Evolutionary conservation across 257 asterid species (phyloP).

Genomic region (Plantago ovata): DNA sequence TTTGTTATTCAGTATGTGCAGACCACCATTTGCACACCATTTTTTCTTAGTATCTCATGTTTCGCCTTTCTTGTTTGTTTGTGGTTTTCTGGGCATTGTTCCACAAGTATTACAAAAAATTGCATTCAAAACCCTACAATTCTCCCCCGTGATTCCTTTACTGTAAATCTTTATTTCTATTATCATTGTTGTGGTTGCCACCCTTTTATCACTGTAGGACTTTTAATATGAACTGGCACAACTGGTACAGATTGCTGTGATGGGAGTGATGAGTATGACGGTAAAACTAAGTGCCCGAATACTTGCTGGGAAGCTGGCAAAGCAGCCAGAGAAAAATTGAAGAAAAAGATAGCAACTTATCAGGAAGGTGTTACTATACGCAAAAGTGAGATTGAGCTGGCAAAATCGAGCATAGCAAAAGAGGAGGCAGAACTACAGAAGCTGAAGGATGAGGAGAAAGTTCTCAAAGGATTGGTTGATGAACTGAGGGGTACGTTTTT

Average conservation of each 20-base stretch:
- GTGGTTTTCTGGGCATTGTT: too few relatives aligned
- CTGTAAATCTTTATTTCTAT: too few relatives aligned
- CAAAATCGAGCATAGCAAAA: slow-evolving; percentile 57
- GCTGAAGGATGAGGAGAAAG: slow-evolving; percentile 71
- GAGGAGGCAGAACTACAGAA: slow-evolving; percentile 75
- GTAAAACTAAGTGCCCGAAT: slow-evolving; percentile 67
- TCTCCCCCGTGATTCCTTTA: too few relatives aligned
- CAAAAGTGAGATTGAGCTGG: slow-evolving; percentile 59
- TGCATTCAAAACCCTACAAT: too few relatives aligned
- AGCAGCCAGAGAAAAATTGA: slow-evolving; percentile 82
- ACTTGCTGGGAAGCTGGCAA: slow-evolving; percentile 98
- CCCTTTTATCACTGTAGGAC: slow-evolving; percentile 8
- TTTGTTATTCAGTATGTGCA: too few relatives aligned
- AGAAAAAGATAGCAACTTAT: slow-evolving; percentile 67
- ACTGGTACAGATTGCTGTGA: slow-evolving; percentile 88
- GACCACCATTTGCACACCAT: too few relatives aligned
- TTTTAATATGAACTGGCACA: slow-evolving; percentile 19
- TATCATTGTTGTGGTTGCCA: not conserved
- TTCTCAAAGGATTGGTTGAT: slow-evolving; percentile 70
- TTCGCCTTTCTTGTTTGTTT: too few relatives aligned
- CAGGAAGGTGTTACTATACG: slow-evolving; percentile 72
- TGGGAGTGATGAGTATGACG: slow-evolving; percentile 96
- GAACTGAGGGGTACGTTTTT: slow-evolving; percentile 65
- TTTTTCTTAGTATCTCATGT: too few relatives aligned
- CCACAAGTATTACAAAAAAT: too few relatives aligned